Conservation (phyloP, 805 yeast genomes). For the Lipomyces sp. region DNA sequence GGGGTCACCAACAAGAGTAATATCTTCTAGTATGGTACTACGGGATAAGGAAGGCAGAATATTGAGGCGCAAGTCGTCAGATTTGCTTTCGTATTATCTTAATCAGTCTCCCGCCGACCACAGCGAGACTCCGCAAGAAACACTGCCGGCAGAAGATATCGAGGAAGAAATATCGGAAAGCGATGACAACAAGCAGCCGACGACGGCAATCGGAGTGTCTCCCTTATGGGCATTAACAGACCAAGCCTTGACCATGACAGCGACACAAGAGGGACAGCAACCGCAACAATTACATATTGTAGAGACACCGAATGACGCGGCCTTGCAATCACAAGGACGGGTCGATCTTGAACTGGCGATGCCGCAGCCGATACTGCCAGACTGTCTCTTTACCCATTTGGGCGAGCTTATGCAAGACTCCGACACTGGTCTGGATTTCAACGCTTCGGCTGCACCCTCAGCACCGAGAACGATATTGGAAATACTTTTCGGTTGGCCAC, state of each 20-base stretch:
- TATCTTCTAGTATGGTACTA: not conserved
- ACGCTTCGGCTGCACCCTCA: conserved; percentile 3
- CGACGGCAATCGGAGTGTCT: conserved; percentile 35
- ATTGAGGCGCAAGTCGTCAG: conserved; percentile 16
- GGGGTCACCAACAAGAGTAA: not conserved
- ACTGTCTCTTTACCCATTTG: conserved; percentile 29
- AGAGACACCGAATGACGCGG: not conserved
- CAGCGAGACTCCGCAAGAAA: conserved; percentile 2
- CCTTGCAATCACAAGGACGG: not conserved
- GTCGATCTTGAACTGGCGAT: conserved; percentile 10
- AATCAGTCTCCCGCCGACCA: conserved; percentile 10
- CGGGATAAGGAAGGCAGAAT: not conserved
- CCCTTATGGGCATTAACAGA: conserved; percentile 33
- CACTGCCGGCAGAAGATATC: not conserved
- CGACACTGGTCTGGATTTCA: conserved; percentile 10
- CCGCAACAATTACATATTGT: not conserved
- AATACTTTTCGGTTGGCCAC: conserved; percentile 27
- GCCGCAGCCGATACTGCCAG: conserved; percentile 37
- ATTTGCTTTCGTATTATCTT: conserved; percentile 28
- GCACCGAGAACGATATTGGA: conserved; percentile 13
- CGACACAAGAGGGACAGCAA: not conserved
- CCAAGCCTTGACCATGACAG: conserved; percentile 7
- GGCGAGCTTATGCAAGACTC: conserved; percentile 34
- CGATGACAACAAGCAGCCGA: conserved; percentile 6
- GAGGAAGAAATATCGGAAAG: not conserved